Evolutionary conservation across 2,329 filamentous ascomycete genomes (phyloP).

Genomic region (Arthrobotrys pseudoclavata): DNA sequence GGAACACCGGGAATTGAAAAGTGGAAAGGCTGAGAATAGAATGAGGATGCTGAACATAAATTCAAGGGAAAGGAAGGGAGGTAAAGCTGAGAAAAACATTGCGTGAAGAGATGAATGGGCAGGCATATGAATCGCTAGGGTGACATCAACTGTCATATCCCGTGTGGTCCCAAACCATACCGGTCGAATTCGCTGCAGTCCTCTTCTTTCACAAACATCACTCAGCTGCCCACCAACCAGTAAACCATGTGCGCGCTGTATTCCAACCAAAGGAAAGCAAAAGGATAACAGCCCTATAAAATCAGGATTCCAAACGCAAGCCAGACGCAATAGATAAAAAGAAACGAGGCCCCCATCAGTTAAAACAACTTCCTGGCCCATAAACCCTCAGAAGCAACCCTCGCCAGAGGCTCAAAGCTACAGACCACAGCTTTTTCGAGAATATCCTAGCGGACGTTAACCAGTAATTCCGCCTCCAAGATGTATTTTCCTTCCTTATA

Average conservation of each 20-base stretch:
- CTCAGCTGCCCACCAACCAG: constrained; percentile 1
- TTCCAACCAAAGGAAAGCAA: constrained; percentile 33
- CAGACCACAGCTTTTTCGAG: background rate
- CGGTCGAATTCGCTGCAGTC: background rate
- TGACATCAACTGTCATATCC: constrained; percentile 3
- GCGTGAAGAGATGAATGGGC: background rate
- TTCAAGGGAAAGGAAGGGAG: background rate
- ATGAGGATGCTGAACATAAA: constrained; percentile 20
- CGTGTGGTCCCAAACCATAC: background rate
- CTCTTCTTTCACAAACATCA: background rate
- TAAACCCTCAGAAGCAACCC: background rate
- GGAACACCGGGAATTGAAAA: constrained; percentile 13
- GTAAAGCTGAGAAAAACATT: background rate
- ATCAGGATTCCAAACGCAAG: background rate
- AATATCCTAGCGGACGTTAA: constrained; percentile 72
- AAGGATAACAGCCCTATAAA: constrained; percentile 13
- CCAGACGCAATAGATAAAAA: constrained; percentile 13
- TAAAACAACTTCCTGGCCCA: constrained; percentile 2
- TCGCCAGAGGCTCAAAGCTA: background rate
- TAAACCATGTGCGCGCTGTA: constrained; percentile 29
- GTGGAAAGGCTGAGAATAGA: constrained; percentile 1
- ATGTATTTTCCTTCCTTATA: constrained; percentile 99
- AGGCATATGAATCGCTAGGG: background rate
- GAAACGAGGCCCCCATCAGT: constrained; percentile 2
- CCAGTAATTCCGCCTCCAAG: constrained; percentile 89